Base-by-base conservation (phyloP, 2,329 filamentous ascomycete genomes). In the Colletotrichum eremochloae region DNA sequence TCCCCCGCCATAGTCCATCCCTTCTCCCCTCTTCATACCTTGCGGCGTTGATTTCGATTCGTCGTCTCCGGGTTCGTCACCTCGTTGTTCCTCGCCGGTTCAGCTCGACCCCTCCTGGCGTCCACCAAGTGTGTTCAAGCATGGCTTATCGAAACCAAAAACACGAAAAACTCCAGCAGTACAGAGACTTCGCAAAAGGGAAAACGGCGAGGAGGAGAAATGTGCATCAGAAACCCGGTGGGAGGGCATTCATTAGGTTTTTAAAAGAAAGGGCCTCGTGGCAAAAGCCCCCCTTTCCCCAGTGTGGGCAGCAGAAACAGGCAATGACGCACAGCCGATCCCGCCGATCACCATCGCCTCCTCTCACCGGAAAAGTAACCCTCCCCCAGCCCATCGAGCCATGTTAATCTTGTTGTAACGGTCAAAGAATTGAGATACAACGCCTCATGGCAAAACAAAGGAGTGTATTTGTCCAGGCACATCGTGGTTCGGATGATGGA, bases 301-400 rank as follows among this genome's bases (percentile, higher is more conserved):
- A 36, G 46, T 14, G 58, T 44, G 20, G 58, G 18, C 24, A 24
- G 20, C 20, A 8, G 20, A 52, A 55, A 44, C 50, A n/a, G 62
- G 63, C 48, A 64, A 69, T 64, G 69, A 60, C 65, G 58, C 46
- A 67, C 62, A 42, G 70, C 58, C 67, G 70, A 72, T 72, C 70
- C 61, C 70, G 70, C 70, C 67, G 70, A 72, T 72, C 70, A 48
- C 61, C 67, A 71, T 71, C 55, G 50, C 62, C 55, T 46, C 61
- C 67, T 71, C 70, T 57, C 61, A 57, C 67, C 67, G 62, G 67
- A 66, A 50, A 66, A 7, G 60, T 52, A 56, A 63, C 67, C 44
- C 44, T n/a, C 20, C 20, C 42, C 44, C 44, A 9, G 38, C 33
- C 61, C 50, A 57, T 40, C 31, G 18, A 46, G 44, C 18, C 60